Conservation (phyloP, 768 basidiomycete species). For the Calocera cornea region DNA sequence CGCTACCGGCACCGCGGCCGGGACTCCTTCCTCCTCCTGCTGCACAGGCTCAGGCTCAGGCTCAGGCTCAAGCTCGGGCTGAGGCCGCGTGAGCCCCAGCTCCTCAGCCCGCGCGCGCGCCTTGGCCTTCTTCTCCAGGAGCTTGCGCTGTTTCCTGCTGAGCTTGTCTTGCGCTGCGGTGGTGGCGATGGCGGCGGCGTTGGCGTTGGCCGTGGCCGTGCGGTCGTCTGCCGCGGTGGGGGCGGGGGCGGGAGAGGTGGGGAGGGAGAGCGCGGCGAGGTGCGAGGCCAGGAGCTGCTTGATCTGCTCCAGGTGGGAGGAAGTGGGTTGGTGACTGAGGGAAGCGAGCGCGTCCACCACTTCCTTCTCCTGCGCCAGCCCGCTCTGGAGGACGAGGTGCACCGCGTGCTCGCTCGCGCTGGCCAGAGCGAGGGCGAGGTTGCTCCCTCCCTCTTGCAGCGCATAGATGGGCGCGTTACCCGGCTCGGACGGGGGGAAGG, state of each 20-base stretch:
- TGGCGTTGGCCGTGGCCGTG: neutral
- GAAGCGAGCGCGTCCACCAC: neutral
- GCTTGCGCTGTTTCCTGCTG: neutral
- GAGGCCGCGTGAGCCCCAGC: neutral
- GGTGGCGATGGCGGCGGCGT: neutral
- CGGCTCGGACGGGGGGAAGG: neutral
- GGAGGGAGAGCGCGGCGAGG: neutral
- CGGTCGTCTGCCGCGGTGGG: neutral
- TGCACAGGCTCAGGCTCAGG: neutral
- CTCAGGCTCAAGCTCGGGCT: neutral
- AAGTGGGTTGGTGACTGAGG: neutral
- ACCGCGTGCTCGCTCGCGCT: neutral
- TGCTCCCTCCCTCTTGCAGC: neutral
- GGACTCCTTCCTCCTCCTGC: neutral
- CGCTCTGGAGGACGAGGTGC: neutral
- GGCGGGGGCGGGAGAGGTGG: neutral
- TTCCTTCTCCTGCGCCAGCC: neutral
- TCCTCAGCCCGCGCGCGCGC: neutral
- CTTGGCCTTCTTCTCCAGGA: neutral
- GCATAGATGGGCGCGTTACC: neutral
- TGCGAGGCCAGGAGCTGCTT: neutral
- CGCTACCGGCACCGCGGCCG: neutral
- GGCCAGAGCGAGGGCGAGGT: neutral
- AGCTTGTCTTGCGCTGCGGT: neutral
- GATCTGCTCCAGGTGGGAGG: neutral